Conservation (phyloP, 2,329 filamentous ascomycete species). For the Curvularia hawaiiensis region DNA sequence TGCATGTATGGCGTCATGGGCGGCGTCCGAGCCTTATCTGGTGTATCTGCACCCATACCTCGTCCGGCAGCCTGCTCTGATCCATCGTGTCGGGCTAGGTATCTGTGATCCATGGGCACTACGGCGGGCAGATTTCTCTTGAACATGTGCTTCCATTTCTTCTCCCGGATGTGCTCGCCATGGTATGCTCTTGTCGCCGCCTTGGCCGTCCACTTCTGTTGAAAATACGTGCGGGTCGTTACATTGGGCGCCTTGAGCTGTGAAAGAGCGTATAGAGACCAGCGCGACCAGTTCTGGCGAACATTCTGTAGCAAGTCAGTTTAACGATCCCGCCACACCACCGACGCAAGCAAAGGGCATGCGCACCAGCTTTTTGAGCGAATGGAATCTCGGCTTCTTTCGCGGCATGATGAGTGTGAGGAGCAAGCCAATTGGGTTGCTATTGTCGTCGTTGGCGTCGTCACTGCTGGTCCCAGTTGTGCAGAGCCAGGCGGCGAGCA, state of each 20-base stretch:
- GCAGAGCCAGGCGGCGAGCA: constrained; percentile 15
- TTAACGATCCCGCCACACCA: background rate
- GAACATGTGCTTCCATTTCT: constrained; percentile 95
- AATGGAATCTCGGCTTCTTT: constrained; percentile 65
- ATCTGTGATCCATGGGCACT: constrained; percentile 79
- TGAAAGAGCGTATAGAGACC: constrained; percentile 89
- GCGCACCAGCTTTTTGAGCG: constrained; percentile 68
- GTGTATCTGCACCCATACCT: constrained; percentile 67
- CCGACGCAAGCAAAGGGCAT: background rate
- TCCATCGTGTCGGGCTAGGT: constrained; percentile 82
- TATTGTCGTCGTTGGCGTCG: constrained; percentile 8
- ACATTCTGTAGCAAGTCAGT: constrained; percentile 69
- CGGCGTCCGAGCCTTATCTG: constrained; percentile 24
- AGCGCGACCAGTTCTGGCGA: constrained; percentile 96
- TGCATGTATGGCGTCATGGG: constrained; percentile 85
- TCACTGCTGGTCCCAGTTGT: constrained; percentile 6
- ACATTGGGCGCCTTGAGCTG: constrained; percentile 55
- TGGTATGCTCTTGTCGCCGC: constrained; percentile 84
- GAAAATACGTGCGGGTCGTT: constrained; percentile 74
- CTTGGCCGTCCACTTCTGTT: constrained; percentile 97
- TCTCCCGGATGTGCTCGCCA: constrained; percentile 91
- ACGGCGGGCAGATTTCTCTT: constrained; percentile 78
- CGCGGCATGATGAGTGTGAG: constrained; percentile 46
- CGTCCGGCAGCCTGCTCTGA: constrained; percentile 82
- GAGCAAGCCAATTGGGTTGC: constrained; percentile 11